phyloP scores from a whole-genome alignment of 2,329 filamentous ascomycete species.

The Calonectria pauciramosa region DNA sequence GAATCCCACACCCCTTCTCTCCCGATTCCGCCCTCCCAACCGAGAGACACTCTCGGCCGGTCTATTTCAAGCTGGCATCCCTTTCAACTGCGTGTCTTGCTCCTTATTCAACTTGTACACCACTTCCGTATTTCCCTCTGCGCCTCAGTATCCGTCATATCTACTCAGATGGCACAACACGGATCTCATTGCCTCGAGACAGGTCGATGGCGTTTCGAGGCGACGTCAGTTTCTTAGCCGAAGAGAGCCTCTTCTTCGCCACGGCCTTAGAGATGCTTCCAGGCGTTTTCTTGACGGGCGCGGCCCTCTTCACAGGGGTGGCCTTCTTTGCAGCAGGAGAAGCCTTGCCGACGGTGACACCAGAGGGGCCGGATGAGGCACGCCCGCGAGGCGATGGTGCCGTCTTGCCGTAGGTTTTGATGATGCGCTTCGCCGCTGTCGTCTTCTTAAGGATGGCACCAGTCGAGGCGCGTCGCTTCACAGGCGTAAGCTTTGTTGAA shows the following conservation, averaged over 20 bases:
- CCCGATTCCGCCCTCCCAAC: not conserved
- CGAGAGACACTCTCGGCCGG: not conserved
- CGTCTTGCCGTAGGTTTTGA: constrained; percentile 46
- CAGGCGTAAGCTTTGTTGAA: constrained; percentile 32
- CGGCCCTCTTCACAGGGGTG: constrained; percentile 30
- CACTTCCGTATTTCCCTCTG: constrained; percentile 12
- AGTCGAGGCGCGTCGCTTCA: constrained; percentile 44
- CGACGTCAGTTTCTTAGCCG: constrained; percentile 25
- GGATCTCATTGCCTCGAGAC: constrained; percentile 38
- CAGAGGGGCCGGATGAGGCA: constrained; percentile 26
- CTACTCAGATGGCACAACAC: constrained; percentile 31
- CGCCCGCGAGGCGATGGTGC: constrained; percentile 41
- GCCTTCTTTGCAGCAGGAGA: constrained; percentile 34
- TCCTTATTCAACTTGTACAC: constrained; percentile 1
- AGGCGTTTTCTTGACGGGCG: constrained; percentile 29
- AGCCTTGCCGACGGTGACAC: constrained; percentile 2
- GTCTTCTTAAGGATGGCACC: constrained; percentile 47
- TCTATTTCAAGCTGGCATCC: not conserved
- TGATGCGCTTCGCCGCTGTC: constrained; percentile 44
- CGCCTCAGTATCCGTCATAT: not conserved
- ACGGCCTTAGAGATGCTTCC: constrained; percentile 27
- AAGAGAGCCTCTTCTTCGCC: constrained; percentile 13
- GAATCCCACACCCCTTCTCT: not conserved
- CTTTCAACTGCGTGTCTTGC: not conserved
- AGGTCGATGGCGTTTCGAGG: constrained; percentile 40